Conservation (phyloP, 805 yeast genomes). For the Pichia insulana region DNA sequence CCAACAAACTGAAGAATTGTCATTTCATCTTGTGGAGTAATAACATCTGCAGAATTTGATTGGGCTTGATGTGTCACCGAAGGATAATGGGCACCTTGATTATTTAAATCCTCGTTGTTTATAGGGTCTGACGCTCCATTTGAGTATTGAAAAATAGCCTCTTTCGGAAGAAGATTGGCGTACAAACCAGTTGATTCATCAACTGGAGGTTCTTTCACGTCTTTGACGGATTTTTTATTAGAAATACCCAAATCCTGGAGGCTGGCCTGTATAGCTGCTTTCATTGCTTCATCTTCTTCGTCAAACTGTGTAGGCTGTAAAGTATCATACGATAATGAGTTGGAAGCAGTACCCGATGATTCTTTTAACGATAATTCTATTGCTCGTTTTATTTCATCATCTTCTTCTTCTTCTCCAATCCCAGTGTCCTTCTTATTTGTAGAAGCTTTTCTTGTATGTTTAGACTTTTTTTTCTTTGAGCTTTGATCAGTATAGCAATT, state of each 20-base stretch:
- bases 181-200: conserved; percentile 19
- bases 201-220: conserved; percentile 9
- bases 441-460: conserved; percentile 7
- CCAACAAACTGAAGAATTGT: conserved; percentile 61
- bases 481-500: conserved; percentile 66
- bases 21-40: conserved; percentile 59
- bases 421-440: conserved; percentile 18
- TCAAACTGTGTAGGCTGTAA: conserved; percentile 8
- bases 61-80: background rate
- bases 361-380: conserved; percentile 72
- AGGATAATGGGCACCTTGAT: background rate
- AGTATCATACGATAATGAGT: background rate
- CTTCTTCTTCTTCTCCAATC: conserved; percentile 76
- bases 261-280: conserved; percentile 91
- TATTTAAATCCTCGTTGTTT: background rate
- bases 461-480: conserved; percentile 21
- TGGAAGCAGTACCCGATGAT: conserved; percentile 13
- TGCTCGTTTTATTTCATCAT: conserved; percentile 70
- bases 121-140: no score
- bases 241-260: conserved; percentile 54
- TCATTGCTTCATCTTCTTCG: conserved; percentile 77
- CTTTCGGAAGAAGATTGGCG: conserved; percentile 18
- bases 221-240: background rate
- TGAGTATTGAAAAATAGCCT: no score
- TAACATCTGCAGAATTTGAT: conserved; percentile 11